These are phyloP conservation scores for Podaxis carcinomalis DNA, from an alignment of 768 basidiomycete species.

Conservation along the genomic window DNA sequence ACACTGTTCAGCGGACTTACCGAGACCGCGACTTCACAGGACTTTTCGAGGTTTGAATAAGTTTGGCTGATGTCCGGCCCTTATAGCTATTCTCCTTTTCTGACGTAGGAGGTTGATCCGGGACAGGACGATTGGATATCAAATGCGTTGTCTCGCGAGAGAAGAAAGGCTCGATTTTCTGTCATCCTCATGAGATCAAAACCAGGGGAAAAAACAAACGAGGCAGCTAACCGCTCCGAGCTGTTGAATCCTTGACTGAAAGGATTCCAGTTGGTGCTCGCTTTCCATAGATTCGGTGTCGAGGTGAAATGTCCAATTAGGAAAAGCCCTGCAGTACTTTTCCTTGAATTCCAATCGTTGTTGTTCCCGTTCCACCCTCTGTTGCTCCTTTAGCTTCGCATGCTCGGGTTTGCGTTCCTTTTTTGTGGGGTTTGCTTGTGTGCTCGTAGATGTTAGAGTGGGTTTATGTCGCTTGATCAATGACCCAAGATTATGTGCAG, in stretches of 20 bases:
- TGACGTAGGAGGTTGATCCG: slow-evolving; percentile 25
- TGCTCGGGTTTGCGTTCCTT: slow-evolving; percentile 1
- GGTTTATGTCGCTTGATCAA: background rate
- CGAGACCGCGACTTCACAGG: slow-evolving; percentile 59
- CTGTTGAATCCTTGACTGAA: slow-evolving; percentile 54
- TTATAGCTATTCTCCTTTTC: slow-evolving; percentile 65
- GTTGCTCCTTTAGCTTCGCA: slow-evolving; percentile 26
- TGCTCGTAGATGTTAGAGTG: slow-evolving; percentile 26
- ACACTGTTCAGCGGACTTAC: slow-evolving; percentile 27
- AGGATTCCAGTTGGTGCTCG: slow-evolving; percentile 29
- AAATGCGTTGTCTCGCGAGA: slow-evolving; percentile 84
- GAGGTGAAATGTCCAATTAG: slow-evolving; percentile 80
- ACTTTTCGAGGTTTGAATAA: slow-evolving; percentile 44
- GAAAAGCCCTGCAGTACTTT: slow-evolving; percentile 86
- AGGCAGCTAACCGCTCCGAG: slow-evolving; percentile 73
- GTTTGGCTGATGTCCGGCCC: slow-evolving; percentile 16
- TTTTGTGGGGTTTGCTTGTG: slow-evolving; percentile 21
- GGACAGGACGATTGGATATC: slow-evolving; percentile 57
- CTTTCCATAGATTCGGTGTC: slow-evolving; percentile 54
- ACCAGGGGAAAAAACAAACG: slow-evolving; percentile 7
- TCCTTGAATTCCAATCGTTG: slow-evolving; percentile 69
- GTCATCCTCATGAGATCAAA: slow-evolving; percentile 3
- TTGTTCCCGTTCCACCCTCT: slow-evolving; percentile 44
- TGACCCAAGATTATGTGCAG: slow-evolving; percentile 6
- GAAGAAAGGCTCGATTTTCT: slow-evolving; percentile 90